Base-by-base conservation (phyloP, 2,329 filamentous ascomycete species). In the Neofusicoccum kwambonambiense region DNA sequence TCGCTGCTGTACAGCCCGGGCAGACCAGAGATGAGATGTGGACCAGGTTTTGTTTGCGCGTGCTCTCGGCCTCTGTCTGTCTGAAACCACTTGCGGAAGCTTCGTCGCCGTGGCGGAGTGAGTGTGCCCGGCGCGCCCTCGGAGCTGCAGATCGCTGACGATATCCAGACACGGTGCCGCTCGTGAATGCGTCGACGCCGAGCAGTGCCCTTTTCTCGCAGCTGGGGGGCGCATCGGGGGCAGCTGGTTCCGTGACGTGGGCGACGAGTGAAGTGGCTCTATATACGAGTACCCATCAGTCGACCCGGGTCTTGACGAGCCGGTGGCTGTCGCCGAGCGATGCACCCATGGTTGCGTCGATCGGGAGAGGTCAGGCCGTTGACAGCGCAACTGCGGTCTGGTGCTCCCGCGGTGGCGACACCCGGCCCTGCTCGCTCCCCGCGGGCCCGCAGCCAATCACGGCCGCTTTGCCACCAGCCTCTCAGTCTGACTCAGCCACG, bases 21-120 rank as follows among this genome's bases (percentile, higher is more conserved):
- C 27, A 17, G 73, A 61, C 35, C 8, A 45, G 73, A 63, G 68
- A 75, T 76, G 74, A 75, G 61, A 77, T 77, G 75, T 75, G 70
- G 74, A 70, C 74, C 71, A 74, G 71, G 69, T 68, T 66, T 64
- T 66, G 69, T 67, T 67, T 73, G 65, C 67, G 69, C 52, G 66
- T 72, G 61, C 67, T 68, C 69, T 70, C 68, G 54, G 69, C 69
- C 62, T 66, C 65, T 7, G 19, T 42, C 19, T 9, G 39, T 39
- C 15, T 62, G 41, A 31, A 52, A 64, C 37, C 54, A 56, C 27
- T 64, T 60, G n/a, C 58, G 27, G 45, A 47, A 60, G 56, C 56
- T 17, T 37, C 42, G 12, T 37, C 42, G 12, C n/a, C 56, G 56
- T 47, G 56, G 56, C 56, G 56, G 41, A 47, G 56, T 60, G 41